Evolutionary conservation across 768 basidiomycete genomes (phyloP).

Genomic region (Boletus rubescentipes): DNA sequence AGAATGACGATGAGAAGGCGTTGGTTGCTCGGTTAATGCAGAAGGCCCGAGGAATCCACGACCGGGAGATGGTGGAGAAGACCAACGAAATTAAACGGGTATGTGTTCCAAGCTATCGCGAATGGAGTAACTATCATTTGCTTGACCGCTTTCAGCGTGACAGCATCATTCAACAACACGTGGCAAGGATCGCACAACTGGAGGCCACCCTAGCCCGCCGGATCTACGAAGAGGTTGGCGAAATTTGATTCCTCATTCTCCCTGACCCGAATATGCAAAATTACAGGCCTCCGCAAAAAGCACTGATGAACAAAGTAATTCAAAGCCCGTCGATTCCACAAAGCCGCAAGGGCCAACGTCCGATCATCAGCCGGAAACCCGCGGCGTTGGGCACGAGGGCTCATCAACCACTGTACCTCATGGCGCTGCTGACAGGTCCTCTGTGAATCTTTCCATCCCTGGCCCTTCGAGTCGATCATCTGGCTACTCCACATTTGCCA

Average conservation of each 20-base stretch:
- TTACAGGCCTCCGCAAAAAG: slow-evolving; percentile 16
- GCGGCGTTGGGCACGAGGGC: slow-evolving; percentile 16
- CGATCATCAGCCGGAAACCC: slow-evolving; percentile 20
- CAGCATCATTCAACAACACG: slow-evolving; percentile 42
- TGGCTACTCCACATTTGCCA: slow-evolving; percentile 23
- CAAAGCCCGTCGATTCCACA: slow-evolving; percentile 8
- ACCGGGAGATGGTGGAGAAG: slow-evolving; percentile 52
- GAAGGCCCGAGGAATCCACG: slow-evolving; percentile 47
- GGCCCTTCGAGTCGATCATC: slow-evolving; percentile 23
- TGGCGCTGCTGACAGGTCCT: slow-evolving; percentile 1
- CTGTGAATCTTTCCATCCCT: slow-evolving; percentile 10
- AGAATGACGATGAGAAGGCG: slow-evolving; percentile 52
- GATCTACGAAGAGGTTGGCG: slow-evolving; percentile 36
- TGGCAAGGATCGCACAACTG: slow-evolving; percentile 44
- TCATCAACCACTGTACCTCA: slow-evolving; percentile 8
- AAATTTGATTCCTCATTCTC: slow-evolving; percentile 11
- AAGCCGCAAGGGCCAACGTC: slow-evolving; percentile 8
- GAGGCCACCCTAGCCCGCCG: slow-evolving; percentile 47
- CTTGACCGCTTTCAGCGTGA: slow-evolving; percentile 42
- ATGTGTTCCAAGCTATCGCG: slow-evolving; percentile 12
- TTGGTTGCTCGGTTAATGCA: slow-evolving; percentile 47
- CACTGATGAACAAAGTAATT: slow-evolving; percentile 12
- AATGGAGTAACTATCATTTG: slow-evolving; percentile 7
- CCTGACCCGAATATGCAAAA: slow-evolving; percentile 14
- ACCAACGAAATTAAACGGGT: slow-evolving; percentile 58